Evolutionary conservation across 139 green algal genomes (phyloP).

Genomic region (Picochlorum sp.): DNA sequence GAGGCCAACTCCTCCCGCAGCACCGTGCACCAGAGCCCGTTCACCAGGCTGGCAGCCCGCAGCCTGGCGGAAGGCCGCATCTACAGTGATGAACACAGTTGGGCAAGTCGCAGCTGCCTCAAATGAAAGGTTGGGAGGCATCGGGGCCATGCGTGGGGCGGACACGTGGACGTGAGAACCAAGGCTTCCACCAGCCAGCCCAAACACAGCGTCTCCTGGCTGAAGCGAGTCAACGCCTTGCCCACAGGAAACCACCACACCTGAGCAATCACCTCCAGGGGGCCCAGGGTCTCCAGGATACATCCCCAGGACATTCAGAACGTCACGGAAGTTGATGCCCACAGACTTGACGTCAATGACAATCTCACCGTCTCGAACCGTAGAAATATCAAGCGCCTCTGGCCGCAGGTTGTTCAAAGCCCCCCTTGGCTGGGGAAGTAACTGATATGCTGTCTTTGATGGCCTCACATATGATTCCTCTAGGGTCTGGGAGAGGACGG

Average conservation of each 20-base stretch:
- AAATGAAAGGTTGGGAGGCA: conserved; percentile 56
- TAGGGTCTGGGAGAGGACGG: neutral
- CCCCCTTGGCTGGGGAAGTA: conserved; percentile 42
- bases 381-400: conserved; percentile 4
- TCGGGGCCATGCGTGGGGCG: conserved; percentile 40
- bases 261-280: conserved; percentile 49
- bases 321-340: conserved; percentile 31
- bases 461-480: neutral
- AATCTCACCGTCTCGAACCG: neutral
- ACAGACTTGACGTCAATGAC: neutral
- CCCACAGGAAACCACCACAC: conserved; percentile 34
- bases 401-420: conserved; percentile 47
- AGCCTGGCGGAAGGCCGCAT: too few relatives aligned
- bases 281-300: conserved; percentile 42
- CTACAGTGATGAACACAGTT: conserved; percentile 74
- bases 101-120: conserved; percentile 64
- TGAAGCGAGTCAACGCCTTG: conserved; percentile 2
- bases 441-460: conserved; percentile 14
- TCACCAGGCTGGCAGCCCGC: too few relatives aligned
- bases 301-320: conserved; percentile 61
- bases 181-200: conserved; percentile 61
- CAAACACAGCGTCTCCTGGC: conserved; percentile 55
- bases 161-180: conserved; percentile 56
- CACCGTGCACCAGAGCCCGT: too few relatives aligned
- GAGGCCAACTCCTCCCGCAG: too few relatives aligned